Evolutionary conservation across 2,329 filamentous ascomycete species (phyloP), one percentile per base, ranked within the genome.

Genomic region (Graphilbum sp.): DNA sequence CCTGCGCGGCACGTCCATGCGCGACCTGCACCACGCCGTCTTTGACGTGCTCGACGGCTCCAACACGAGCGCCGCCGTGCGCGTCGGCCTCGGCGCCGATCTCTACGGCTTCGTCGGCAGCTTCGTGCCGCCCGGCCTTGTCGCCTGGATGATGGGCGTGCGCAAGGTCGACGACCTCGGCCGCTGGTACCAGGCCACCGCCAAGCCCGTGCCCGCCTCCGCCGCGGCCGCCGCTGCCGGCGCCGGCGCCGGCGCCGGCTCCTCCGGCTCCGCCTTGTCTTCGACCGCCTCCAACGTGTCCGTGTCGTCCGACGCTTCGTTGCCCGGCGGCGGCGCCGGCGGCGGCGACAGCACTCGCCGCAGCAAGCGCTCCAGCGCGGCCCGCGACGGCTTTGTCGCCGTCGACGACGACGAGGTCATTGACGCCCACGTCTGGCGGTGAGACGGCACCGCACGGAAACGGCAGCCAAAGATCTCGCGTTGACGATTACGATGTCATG

Each of bases 141-240:
- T 96, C n/a, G 77, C 76, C 2, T 90, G 84, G 81, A 93, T 96
- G 81, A 79, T 96, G 72, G 86, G 86, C 11, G 71, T 87, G 41
- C 66, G 76, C 43, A 63, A 62, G 40, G 72, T 78, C 15, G 65
- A 72, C 38, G 64, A 73, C 53, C 56, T 75, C 34, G 64, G 63
- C 35, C 54, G 62, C 2, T 72, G 67, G 67, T 67, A 71, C 58
- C 59, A 46, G n/a, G n/a, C n/a, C n/a, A n/a, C n/a, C n/a, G n/a
- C n/a, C n/a, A n/a, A n/a, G 58, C 56, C 5, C 5, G 21, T 11
- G 21, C 21, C 21, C 21, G 21, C 6, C 11, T 55, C 25, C 35
- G 2, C 55, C 55, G 20, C 54, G 58, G 52, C 53, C 36, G 47
- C 23, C 29, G 11, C 19, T 30, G 4, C 57, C 57, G 21, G 53